Evolutionary conservation across 371 early-diverging fungal species (phyloP).

Genomic region (Sporodiniella umbellata): DNA sequence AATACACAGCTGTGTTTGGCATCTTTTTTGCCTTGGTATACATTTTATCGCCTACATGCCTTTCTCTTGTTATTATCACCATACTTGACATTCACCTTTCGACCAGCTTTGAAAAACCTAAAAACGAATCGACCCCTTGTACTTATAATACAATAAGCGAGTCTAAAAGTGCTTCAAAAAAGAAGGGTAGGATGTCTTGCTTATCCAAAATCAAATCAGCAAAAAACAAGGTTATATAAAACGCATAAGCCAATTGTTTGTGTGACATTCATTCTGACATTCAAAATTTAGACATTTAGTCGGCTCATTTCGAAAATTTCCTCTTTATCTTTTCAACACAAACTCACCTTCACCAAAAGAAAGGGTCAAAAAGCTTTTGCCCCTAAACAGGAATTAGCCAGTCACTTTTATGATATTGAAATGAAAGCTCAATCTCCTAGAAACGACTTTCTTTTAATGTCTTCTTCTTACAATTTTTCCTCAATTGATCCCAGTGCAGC

Average conservation of each 20-base stretch:
- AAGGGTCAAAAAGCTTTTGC: background rate
- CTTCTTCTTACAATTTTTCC: slow-evolving; percentile 4
- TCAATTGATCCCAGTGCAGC: slow-evolving; percentile 3
- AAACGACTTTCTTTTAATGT: slow-evolving; percentile 6
- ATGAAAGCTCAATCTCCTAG: background rate
- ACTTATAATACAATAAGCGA: background rate
- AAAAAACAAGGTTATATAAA: background rate
- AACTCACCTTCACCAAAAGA: background rate
- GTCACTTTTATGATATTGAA: slow-evolving; percentile 5
- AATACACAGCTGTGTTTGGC: background rate
- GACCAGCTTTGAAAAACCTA: background rate
- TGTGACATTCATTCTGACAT: background rate
- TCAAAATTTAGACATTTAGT: background rate
- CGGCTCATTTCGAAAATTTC: background rate
- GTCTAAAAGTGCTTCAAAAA: background rate
- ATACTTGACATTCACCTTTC: background rate
- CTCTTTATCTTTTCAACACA: background rate
- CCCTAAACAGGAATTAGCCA: background rate
- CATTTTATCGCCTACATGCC: background rate
- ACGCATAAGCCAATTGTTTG: background rate
- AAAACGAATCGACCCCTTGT: background rate
- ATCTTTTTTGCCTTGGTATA: background rate
- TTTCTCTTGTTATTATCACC: background rate
- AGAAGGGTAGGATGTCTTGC: too few species aligned
- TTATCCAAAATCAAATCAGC: background rate